These are phyloP conservation scores for Russula virescens DNA, from an alignment of 768 basidiomycete species.

Conservation along the genomic window DNA sequence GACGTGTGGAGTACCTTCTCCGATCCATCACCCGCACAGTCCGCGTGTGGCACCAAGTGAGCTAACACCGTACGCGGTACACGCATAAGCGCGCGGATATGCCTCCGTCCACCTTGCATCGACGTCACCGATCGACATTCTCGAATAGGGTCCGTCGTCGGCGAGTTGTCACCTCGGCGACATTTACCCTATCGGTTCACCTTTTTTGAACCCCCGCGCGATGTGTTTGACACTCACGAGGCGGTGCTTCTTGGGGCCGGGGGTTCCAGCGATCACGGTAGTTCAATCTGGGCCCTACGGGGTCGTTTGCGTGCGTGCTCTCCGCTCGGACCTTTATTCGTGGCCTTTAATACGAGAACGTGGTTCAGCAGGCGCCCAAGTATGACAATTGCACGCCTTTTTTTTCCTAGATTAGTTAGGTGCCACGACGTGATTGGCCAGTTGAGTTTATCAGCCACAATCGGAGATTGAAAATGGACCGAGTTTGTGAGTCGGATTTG, in stretches of 20 bases:
- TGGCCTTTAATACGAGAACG: conserved; percentile 42
- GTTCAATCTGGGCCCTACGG: conserved; percentile 32
- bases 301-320: conserved; percentile 42
- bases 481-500: no score
- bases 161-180: conserved; percentile 52
- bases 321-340: not conserved
- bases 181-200: conserved; percentile 37
- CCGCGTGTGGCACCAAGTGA: not conserved
- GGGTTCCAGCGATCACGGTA: conserved; percentile 41
- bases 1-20: conserved; percentile 31
- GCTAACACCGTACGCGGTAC: not conserved
- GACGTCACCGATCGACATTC: conserved; percentile 34
- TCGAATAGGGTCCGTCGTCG: conserved; percentile 43
- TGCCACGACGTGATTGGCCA: conserved; percentile 38
- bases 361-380: conserved; percentile 48
- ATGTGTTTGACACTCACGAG: not conserved
- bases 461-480: no score
- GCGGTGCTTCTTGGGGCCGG: conserved; percentile 40
- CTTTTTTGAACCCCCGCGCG: not conserved
- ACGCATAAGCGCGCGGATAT: conserved; percentile 37
- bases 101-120: conserved; percentile 34
- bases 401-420: conserved; percentile 64
- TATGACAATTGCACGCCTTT: conserved; percentile 54
- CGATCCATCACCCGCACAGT: no score
- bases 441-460: no score